Base-by-base conservation (phyloP, 371 early-diverging fungal genomes). In the Mucor indicus region DNA sequence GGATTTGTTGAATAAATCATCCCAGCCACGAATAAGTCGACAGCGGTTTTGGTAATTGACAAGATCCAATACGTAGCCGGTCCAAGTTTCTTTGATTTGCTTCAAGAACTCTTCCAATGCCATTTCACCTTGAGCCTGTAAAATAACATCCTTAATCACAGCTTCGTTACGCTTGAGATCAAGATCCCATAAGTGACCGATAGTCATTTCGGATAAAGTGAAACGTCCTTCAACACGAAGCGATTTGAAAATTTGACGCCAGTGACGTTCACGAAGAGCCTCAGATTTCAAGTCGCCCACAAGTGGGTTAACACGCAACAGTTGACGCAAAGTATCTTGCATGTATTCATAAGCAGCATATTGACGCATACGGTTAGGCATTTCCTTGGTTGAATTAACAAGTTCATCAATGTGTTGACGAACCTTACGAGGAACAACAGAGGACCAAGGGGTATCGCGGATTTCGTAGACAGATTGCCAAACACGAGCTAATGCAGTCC, bases 101-200 rank as follows among this genome's bases (percentile, higher is more conserved):
- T 87, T 87, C 78, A 99, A 79, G 79, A 93, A 99, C 66, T 95
- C 95, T 67, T 99, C 99, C 31, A 99, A 73, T 2, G 95, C 98
- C 96, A 98, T 95, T 77, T 99, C 99, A 61, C 99, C 99, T 66
- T 96, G 93, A 4, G 99, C 98, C 33, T 86, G 85, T 13, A 85
- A 72, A 35, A 98, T 85, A 19, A 96, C 87, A 23, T 96, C 96
- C 32, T 86, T 84, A 19, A 96, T 78, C 4, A 74, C 61, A 30
- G 76, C 62, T 64, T 97, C 98, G 60, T 95, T 91, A 48, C 89
- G 86, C 48, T 78, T 77, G 48, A 98, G 73, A 62, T 96, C 93
- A 46, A 93, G 77, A 62, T 93, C 92, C 97, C 97, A 98, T 46
- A 98, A 70, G 40, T 92, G 86, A 38, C 98, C 98, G 32, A 98